These are phyloP conservation scores for Aeschynomene evenia DNA, from an alignment of 306 rosid genomes.

Conservation along the genomic window DNA sequence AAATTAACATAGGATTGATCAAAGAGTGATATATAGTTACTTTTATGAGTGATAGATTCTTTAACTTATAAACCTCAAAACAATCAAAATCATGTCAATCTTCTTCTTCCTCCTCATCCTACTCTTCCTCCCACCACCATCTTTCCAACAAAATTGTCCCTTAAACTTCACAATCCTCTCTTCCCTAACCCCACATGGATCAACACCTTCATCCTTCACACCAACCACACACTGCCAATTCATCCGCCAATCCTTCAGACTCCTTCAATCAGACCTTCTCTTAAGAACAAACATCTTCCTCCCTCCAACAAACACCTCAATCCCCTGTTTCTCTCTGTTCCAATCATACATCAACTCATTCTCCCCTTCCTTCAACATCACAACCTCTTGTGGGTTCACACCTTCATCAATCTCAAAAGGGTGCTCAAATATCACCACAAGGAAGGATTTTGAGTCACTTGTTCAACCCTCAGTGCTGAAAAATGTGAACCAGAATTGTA, in stretches of 20 bases:
- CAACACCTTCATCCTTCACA: conserved; percentile 24
- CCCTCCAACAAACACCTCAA: conserved; percentile 31
- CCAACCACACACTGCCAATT: conserved; percentile 43
- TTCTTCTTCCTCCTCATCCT: not conserved
- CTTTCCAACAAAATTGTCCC: conserved; percentile 47
- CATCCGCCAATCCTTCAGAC: conserved; percentile 53
- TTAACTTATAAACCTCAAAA: no score
- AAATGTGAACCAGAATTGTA: conserved; percentile 37
- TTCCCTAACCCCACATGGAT: conserved; percentile 4
- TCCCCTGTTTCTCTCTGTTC: conserved; percentile 24
- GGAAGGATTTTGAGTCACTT: conserved; percentile 39
- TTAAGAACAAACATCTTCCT: conserved; percentile 45
- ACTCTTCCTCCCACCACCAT: not conserved
- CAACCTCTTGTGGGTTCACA: conserved; percentile 29
- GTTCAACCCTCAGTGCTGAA: conserved; percentile 20
- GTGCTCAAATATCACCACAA: conserved; percentile 65
- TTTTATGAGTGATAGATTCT: no score
- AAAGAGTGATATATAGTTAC: no score
- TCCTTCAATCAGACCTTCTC: conserved; percentile 64
- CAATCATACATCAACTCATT: conserved; percentile 34
- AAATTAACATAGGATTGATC: no score
- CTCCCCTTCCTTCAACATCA: conserved; percentile 23
- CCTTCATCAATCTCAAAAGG: conserved; percentile 46
- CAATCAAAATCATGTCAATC: not conserved
- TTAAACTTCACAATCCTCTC: conserved; percentile 66